A percentile compares a stretch with the other conserved stretches of the same genome.
Evolutionary conservation across 768 basidiomycete genomes (phyloP).

Genomic region (Termitomyces sp.): DNA sequence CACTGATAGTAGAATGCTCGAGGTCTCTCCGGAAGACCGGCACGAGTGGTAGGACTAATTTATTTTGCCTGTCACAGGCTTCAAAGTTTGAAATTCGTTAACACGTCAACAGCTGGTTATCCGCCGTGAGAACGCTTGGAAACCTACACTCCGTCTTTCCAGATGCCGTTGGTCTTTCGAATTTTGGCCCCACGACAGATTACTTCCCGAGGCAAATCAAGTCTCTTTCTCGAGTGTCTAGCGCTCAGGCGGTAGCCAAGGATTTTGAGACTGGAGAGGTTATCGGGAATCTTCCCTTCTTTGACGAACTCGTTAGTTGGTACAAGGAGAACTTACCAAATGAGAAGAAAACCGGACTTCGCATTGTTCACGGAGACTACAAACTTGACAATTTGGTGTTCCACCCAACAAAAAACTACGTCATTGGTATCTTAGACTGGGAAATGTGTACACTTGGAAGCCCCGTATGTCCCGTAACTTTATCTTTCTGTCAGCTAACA

Average conservation of each 20-base stretch:
- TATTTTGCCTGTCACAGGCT: neutral
- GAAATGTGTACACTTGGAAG: conserved; percentile 94
- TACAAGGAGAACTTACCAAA: conserved; percentile 74
- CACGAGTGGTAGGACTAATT: conserved; percentile 56
- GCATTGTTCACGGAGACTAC: conserved; percentile 97
- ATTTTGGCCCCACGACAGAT: conserved; percentile 69
- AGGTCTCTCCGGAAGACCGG: conserved; percentile 59
- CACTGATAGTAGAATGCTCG: conserved; percentile 77
- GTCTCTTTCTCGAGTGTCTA: conserved; percentile 78
- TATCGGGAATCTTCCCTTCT: conserved; percentile 73
- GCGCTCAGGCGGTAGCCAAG: conserved; percentile 66
- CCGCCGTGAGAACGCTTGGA: conserved; percentile 70
- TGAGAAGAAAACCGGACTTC: conserved; percentile 68
- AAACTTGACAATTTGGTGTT: conserved; percentile 98
- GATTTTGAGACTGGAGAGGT: conserved; percentile 62
- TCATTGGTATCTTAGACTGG: conserved; percentile 97
- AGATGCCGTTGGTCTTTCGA: conserved; percentile 59
- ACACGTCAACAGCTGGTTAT: conserved; percentile 66
- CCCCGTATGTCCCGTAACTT: conserved; percentile 54
- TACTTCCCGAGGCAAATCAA: conserved; percentile 96
- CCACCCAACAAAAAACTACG: conserved; percentile 86
- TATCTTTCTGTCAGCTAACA: neutral
- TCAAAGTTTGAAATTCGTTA: neutral
- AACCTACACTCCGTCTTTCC: conserved; percentile 67
- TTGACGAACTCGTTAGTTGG: conserved; percentile 73